phyloP scores from a whole-genome alignment of 177 flowering plant species.

The Telopea speciosissima region DNA sequence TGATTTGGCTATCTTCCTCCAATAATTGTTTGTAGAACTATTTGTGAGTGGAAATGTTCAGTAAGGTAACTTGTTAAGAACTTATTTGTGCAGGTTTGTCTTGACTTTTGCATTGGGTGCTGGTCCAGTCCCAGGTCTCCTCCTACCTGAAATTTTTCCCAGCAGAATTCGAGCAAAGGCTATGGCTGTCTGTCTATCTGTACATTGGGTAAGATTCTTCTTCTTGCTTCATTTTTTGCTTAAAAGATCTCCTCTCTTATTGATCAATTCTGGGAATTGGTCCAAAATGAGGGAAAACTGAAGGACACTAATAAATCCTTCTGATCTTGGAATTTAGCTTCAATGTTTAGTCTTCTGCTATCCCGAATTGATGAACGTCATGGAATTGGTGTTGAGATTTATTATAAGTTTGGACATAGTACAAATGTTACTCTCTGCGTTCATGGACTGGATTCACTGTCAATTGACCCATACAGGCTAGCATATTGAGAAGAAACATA shows the following conservation, averaged over 20 bases:
- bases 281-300: too few relatives aligned
- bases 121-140: conserved; percentile 95
- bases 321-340: neutral
- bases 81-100: conserved; percentile 62
- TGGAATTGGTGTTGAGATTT: neutral
- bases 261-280: neutral
- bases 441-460: too few relatives aligned
- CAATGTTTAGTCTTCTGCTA: neutral
- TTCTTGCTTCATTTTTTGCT: neutral
- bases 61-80: conserved; percentile 1
- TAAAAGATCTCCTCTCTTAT: neutral
- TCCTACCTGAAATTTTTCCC: conserved; percentile 81
- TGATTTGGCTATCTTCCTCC: neutral
- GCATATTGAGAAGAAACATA: too few relatives aligned
- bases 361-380: neutral
- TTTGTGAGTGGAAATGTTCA: neutral
- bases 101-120: conserved; percentile 83
- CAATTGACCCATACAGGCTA: too few relatives aligned
- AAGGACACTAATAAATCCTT: too few relatives aligned
- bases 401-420: conserved; percentile 1
- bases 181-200: conserved; percentile 86
- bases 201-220: conserved; percentile 74
- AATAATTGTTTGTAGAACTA: too few relatives aligned
- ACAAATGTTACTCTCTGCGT: neutral
- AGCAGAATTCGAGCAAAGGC: conserved; percentile 88